Conservation (phyloP, 257 asterid genomes). For the Salvia splendens region DNA sequence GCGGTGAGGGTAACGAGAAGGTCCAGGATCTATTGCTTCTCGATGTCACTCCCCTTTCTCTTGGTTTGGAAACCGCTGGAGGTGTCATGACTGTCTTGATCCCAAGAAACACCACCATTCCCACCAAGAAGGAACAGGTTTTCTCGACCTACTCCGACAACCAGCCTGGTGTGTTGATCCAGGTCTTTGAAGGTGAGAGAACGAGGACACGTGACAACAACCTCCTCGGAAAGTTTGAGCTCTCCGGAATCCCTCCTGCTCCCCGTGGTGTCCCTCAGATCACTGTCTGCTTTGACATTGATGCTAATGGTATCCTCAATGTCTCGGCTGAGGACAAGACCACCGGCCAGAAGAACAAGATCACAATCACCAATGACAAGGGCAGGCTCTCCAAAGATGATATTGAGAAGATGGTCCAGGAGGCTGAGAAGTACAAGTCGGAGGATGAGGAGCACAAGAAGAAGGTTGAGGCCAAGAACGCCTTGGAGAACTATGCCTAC, state of each 20-base stretch:
- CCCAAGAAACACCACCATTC: slow-evolving; percentile 78
- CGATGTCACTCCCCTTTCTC: slow-evolving; percentile 82
- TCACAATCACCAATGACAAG: slow-evolving; percentile 83
- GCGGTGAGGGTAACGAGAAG: slow-evolving; percentile 85
- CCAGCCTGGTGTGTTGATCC: slow-evolving; percentile 86
- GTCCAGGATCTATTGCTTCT: slow-evolving; percentile 72
- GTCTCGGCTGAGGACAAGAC: slow-evolving; percentile 91
- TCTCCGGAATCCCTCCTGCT: slow-evolving; percentile 83
- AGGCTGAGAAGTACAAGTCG: slow-evolving; percentile 78
- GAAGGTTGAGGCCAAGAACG: slow-evolving; percentile 79
- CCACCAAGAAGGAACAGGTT: slow-evolving; percentile 81
- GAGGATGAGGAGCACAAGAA: slow-evolving; percentile 90
- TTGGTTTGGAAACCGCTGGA: slow-evolving; percentile 76
- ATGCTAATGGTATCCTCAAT: slow-evolving; percentile 75
- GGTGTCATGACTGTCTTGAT: slow-evolving; percentile 88
- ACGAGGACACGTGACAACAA: slow-evolving; percentile 78
- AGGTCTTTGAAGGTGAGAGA: slow-evolving; percentile 80
- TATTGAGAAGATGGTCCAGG: slow-evolving; percentile 86
- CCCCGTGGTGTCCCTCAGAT: slow-evolving; percentile 88
- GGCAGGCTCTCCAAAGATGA: slow-evolving; percentile 82
- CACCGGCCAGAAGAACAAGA: slow-evolving; percentile 88
- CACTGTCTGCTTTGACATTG: slow-evolving; percentile 79
- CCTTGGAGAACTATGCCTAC: slow-evolving; percentile 77
- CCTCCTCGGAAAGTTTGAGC: slow-evolving; percentile 74
- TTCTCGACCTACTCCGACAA: slow-evolving; percentile 81